Conservation (phyloP, 495 filamentous ascomycete genomes). For the Lindgomyces ingoldianus region DNA sequence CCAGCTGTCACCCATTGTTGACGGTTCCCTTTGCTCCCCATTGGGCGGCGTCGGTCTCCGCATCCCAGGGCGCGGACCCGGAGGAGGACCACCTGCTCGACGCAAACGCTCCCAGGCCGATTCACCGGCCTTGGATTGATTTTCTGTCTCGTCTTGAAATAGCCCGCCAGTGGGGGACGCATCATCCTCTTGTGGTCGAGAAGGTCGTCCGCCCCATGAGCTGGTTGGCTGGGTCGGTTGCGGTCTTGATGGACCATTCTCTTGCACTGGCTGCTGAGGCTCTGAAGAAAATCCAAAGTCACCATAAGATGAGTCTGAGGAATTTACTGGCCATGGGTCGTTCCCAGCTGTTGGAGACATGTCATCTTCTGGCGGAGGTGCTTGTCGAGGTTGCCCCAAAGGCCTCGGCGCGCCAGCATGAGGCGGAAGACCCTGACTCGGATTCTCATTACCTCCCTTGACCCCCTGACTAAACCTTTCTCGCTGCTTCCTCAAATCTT, state of each 20-base stretch:
- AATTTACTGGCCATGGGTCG: constrained; percentile 10
- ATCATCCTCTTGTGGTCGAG: constrained; percentile 11
- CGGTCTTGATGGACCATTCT: background rate
- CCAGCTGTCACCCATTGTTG: constrained; percentile 44
- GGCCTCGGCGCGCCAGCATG: constrained; percentile 4
- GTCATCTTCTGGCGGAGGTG: constrained; percentile 15
- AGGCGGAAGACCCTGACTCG: background rate
- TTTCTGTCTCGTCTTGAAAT: constrained; percentile 21
- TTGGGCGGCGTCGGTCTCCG: constrained; percentile 1
- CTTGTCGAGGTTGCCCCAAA: background rate
- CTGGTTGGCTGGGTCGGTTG: background rate
- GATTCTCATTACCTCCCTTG: too few relatives aligned
- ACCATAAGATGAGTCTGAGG: background rate
- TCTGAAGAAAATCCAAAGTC: constrained; percentile 6
- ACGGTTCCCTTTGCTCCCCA: constrained; percentile 12
- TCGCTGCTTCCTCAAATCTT: too few relatives aligned
- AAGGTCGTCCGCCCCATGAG: constrained; percentile 4
- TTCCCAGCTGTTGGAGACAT: constrained; percentile 28
- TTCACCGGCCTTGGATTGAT: constrained; percentile 13
- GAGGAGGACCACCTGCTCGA: constrained; percentile 14
- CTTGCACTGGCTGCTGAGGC: background rate
- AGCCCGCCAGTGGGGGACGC: constrained; percentile 21
- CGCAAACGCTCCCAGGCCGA: constrained; percentile 36
- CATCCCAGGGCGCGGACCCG: background rate
- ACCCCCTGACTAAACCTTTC: too few relatives aligned